A percentile compares a stretch with the other conserved stretches of the same genome.
phyloP scores from a whole-genome alignment of 768 basidiomycete species.

The Tylopilus balloui region DNA sequence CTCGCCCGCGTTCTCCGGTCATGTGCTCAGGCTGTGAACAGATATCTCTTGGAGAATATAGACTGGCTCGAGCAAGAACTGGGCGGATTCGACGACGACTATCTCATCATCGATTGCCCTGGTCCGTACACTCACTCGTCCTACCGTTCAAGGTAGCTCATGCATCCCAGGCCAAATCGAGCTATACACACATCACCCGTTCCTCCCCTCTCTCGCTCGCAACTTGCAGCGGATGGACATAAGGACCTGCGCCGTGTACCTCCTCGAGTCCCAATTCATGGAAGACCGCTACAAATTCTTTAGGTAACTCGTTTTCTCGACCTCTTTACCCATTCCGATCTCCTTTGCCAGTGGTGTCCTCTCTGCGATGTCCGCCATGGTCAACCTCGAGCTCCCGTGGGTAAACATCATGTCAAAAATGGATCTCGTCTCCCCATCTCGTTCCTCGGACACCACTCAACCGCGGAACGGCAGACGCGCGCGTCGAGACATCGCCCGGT shows the following conservation, averaged over 20 bases:
- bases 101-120: constrained; percentile 89
- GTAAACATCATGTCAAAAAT: constrained; percentile 99
- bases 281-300: constrained; percentile 99
- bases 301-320: constrained; percentile 46
- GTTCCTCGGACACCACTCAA: constrained; percentile 39
- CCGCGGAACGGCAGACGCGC: constrained; percentile 69
- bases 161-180: constrained; percentile 82
- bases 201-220: constrained; percentile 86
- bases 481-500: constrained; percentile 85
- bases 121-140: constrained; percentile 41
- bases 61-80: constrained; percentile 98
- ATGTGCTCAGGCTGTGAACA: constrained; percentile 29
- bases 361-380: constrained; percentile 99
- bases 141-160: constrained; percentile 4
- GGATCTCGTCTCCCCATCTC: constrained; percentile 73
- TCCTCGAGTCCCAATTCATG: constrained; percentile 99
- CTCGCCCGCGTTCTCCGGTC: neutral
- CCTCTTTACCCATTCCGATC: constrained; percentile 1
- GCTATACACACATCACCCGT: constrained; percentile 96
- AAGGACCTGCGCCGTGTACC: constrained; percentile 83
- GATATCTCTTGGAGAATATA: constrained; percentile 94
- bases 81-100: constrained; percentile 93
- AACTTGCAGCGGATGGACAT: constrained; percentile 72
- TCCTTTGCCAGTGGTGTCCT: constrained; percentile 69
- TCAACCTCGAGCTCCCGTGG: constrained; percentile 94